phyloP scores from a whole-genome alignment of 2,329 filamentous ascomycete species.

The Fusarium sp. region DNA sequence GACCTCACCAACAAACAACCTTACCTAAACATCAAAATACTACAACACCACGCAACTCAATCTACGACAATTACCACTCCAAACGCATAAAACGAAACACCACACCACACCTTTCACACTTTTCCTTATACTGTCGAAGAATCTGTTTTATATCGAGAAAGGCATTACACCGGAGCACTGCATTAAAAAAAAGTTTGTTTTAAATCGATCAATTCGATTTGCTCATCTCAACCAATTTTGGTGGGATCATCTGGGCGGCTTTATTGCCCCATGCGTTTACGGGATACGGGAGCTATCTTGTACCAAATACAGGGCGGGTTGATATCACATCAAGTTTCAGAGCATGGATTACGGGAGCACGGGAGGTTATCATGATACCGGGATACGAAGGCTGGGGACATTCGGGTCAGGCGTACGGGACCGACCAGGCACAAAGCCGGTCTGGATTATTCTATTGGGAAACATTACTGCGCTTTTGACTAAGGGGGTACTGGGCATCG shows the following conservation, averaged over 20 bases:
- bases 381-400: conserved; percentile 46
- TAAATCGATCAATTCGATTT: conserved; percentile 41
- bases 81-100: conserved; percentile 32
- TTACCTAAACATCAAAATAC: conserved; percentile 10
- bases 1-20: conserved; percentile 13
- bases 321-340: conserved; percentile 49
- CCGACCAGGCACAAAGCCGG: conserved; percentile 42
- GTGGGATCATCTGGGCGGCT: conserved; percentile 41
- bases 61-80: conserved; percentile 39
- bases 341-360: conserved; percentile 51
- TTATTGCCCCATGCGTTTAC: conserved; percentile 39
- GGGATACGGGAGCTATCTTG: conserved; percentile 45
- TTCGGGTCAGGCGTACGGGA: conserved; percentile 44
- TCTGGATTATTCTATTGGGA: conserved; percentile 40
- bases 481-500: conserved; percentile 35
- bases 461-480: conserved; percentile 40
- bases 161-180: conserved; percentile 62
- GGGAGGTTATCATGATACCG: conserved; percentile 48
- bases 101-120: conserved; percentile 30
- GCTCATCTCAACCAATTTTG: conserved; percentile 36
- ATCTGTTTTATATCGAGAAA: conserved; percentile 58
- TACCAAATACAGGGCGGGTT: conserved; percentile 49
- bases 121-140: conserved; percentile 41
- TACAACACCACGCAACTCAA: conserved; percentile 48
- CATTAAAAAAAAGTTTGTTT: conserved; percentile 58